These are phyloP conservation scores for Cyclocybe aegerita DNA, from an alignment of 768 basidiomycete species.

Conservation along the genomic window DNA sequence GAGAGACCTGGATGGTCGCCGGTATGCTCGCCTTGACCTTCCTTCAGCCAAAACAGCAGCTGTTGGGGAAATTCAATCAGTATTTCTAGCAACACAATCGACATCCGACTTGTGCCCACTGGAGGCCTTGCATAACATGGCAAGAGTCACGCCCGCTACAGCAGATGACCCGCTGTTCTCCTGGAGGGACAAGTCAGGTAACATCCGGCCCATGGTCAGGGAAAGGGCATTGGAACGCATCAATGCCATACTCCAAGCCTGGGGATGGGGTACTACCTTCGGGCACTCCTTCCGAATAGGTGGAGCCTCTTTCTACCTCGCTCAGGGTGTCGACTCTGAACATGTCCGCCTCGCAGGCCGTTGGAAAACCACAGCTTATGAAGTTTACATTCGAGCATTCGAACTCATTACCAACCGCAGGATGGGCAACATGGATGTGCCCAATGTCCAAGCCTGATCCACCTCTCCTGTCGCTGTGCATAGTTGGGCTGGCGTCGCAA, in stretches of 20 bases:
- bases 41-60: constrained; percentile 36
- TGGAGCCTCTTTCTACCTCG: constrained; percentile 34
- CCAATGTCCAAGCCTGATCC: no score
- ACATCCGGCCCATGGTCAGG: constrained; percentile 28
- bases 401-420: no score
- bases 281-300: constrained; percentile 45
- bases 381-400: constrained; percentile 35
- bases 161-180: constrained; percentile 32
- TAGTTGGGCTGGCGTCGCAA: no score
- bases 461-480: no score
- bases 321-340: constrained; percentile 30
- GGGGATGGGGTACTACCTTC: constrained; percentile 31
- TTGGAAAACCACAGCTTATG: constrained; percentile 40
- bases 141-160: constrained; percentile 21
- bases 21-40: constrained; percentile 28
- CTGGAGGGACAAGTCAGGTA: constrained; percentile 28
- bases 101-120: constrained; percentile 28
- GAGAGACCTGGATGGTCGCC: constrained; percentile 21
- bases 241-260: constrained; percentile 24
- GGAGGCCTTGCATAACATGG: constrained; percentile 28
- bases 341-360: constrained; percentile 30
- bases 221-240: constrained; percentile 22
- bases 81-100: constrained; percentile 23
- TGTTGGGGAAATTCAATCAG: constrained; percentile 28
- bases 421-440: no score